These are phyloP conservation scores for Hortiboletus flavorubellus DNA, from an alignment of 768 basidiomycete species.

Conservation along the genomic window DNA sequence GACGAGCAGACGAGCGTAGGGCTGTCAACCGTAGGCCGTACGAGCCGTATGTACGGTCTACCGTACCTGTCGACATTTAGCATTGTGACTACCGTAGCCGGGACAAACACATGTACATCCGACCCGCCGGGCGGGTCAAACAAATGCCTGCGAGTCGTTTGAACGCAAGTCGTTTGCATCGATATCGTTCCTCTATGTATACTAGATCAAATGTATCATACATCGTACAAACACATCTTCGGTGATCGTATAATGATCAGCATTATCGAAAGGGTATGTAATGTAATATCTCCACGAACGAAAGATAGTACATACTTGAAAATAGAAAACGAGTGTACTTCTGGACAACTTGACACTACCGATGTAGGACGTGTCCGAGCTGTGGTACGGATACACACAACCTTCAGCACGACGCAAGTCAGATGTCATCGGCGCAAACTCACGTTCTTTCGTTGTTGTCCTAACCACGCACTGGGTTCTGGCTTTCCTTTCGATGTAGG, in stretches of 20 bases:
- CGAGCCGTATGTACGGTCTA: too few species aligned
- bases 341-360: slow-evolving; percentile 10
- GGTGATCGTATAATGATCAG: not conserved
- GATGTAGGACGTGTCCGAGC: slow-evolving; percentile 30
- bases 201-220: slow-evolving; percentile 8
- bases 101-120: too few species aligned
- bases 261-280: slow-evolving; percentile 14
- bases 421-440: not conserved
- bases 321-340: not conserved
- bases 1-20: too few species aligned
- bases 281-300: slow-evolving; percentile 9
- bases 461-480: slow-evolving; percentile 67
- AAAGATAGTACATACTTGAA: not conserved
- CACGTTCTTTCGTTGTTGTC: slow-evolving; percentile 56
- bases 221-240: not conserved
- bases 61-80: too few species aligned
- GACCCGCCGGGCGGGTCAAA: not conserved
- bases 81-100: too few species aligned
- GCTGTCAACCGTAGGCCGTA: too few species aligned
- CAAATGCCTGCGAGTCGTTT: not conserved
- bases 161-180: too few species aligned
- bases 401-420: not conserved
- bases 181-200: not conserved
- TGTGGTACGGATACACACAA: not conserved
- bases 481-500: slow-evolving; percentile 41